These are phyloP conservation scores for Exophiala lecanii-corni DNA, from an alignment of 2,329 filamentous ascomycete species.

Conservation along the genomic window DNA sequence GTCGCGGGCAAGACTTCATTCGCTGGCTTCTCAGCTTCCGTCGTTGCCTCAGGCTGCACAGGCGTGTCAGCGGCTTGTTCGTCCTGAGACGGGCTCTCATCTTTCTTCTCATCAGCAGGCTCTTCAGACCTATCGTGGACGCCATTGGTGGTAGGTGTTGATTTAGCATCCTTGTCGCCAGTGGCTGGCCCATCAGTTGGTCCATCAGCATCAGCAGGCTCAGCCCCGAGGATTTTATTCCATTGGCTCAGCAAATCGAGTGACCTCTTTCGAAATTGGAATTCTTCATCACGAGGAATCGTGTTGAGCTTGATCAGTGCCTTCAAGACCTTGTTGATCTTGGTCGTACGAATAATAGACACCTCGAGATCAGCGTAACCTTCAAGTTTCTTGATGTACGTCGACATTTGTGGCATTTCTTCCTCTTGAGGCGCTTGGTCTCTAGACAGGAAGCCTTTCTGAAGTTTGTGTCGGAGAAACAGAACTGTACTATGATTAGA, in stretches of 20 bases:
- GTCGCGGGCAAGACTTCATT: constrained; percentile 25
- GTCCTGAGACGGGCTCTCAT: constrained; percentile 14
- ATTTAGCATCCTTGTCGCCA: constrained; percentile 44
- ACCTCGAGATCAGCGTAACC: constrained; percentile 73
- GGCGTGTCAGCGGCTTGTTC: constrained; percentile 22
- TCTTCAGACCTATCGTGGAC: constrained; percentile 31
- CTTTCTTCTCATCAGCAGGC: constrained; percentile 31
- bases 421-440: constrained; percentile 82
- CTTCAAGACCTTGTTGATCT: constrained; percentile 98
- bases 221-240: constrained; percentile 73
- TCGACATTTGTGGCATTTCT: constrained; percentile 44
- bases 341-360: constrained; percentile 81
- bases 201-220: constrained; percentile 37
- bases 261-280: constrained; percentile 80
- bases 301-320: constrained; percentile 81
- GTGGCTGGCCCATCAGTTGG: constrained; percentile 31
- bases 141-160: constrained; percentile 32
- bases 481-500: constrained; percentile 55
- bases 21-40: constrained; percentile 27
- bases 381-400: constrained; percentile 66
- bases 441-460: constrained; percentile 84
- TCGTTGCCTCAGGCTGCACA: constrained; percentile 30
- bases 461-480: constrained; percentile 88
- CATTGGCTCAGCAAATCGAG: constrained; percentile 77
- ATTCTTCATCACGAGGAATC: constrained; percentile 86